phyloP scores from a whole-genome alignment of 2,329 filamentous ascomycete species.

The Curvularia hawaiiensis region DNA sequence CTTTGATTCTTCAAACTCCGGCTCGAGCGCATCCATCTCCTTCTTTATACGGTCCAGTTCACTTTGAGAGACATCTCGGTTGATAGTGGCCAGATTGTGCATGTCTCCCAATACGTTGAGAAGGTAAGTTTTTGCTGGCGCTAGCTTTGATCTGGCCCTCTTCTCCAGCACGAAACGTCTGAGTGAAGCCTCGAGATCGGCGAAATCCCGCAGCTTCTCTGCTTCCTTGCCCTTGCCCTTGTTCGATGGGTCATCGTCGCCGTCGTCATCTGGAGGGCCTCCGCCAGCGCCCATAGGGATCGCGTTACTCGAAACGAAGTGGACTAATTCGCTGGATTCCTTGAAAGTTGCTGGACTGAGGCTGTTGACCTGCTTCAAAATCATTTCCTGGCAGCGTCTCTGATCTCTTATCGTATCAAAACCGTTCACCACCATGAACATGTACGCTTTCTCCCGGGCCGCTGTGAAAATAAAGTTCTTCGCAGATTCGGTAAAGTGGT shows the following conservation, averaged over 20 bases:
- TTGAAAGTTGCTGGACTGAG: slow-evolving; percentile 95
- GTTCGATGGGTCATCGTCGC: slow-evolving; percentile 53
- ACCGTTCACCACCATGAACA: slow-evolving; percentile 98
- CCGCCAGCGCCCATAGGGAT: slow-evolving; percentile 68
- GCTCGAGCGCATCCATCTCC: slow-evolving; percentile 83
- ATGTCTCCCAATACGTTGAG: slow-evolving; percentile 92
- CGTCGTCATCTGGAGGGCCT: slow-evolving; percentile 43
- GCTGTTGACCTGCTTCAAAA: slow-evolving; percentile 83
- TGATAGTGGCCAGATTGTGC: slow-evolving; percentile 80
- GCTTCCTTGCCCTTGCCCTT: slow-evolving; percentile 70
- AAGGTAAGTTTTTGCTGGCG: slow-evolving; percentile 93
- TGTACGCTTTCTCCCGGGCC: slow-evolving; percentile 95
- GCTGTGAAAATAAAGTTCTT: slow-evolving; percentile 97
- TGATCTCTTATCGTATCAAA: slow-evolving; percentile 95
- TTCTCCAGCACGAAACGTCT: slow-evolving; percentile 95
- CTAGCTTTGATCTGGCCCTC: slow-evolving; percentile 90
- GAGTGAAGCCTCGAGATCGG: slow-evolving; percentile 84
- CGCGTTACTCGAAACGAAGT: slow-evolving; percentile 97
- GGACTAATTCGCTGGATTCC: slow-evolving; percentile 88
- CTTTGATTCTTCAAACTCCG: slow-evolving; percentile 81
- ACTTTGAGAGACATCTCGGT: slow-evolving; percentile 81
- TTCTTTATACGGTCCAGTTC: slow-evolving; percentile 83
- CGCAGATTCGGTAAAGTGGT: slow-evolving; percentile 97
- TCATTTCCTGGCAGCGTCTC: slow-evolving; percentile 87
- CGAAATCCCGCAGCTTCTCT: slow-evolving; percentile 88